Evolutionary conservation across 2,329 filamentous ascomycete genomes (phyloP).

Genomic region (Lithohypha guttulata): DNA sequence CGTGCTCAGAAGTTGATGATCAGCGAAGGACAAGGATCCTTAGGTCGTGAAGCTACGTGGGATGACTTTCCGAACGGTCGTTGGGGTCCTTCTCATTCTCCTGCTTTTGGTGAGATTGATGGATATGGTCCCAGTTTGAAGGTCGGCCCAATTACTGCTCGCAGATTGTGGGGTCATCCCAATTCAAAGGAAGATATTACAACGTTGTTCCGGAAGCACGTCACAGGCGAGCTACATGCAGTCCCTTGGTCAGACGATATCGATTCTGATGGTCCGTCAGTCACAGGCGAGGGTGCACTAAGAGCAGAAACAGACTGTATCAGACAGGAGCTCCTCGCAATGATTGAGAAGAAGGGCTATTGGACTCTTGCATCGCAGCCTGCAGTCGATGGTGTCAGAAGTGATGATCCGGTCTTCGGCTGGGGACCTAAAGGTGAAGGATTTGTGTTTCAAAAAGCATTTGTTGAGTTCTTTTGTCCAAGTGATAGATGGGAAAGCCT

Average conservation of each 20-base stretch:
- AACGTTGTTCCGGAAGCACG: constrained; percentile 66
- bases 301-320: constrained; percentile 77
- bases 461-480: constrained; percentile 91
- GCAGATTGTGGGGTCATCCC: constrained; percentile 76
- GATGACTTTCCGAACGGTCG: constrained; percentile 95
- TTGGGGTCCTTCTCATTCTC: constrained; percentile 86
- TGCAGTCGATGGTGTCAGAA: constrained; percentile 75
- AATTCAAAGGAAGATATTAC: constrained; percentile 61
- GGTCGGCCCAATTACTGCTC: constrained; percentile 73
- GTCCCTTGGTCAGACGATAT: constrained; percentile 93
- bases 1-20: constrained; percentile 82
- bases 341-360: constrained; percentile 74
- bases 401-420: constrained; percentile 68
- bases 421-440: constrained; percentile 81
- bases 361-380: constrained; percentile 96
- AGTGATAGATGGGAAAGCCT: constrained; percentile 59
- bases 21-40: constrained; percentile 79
- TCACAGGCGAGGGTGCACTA: constrained; percentile 34
- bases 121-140: constrained; percentile 96
- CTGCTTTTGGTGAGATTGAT: constrained; percentile 91
- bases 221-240: constrained; percentile 66
- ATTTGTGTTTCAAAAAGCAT: constrained; percentile 96
- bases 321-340: constrained; percentile 57
- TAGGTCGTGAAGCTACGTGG: constrained; percentile 94
- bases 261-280: constrained; percentile 22